Conservation (phyloP, 768 basidiomycete species). For the Boletellus sp. region DNA sequence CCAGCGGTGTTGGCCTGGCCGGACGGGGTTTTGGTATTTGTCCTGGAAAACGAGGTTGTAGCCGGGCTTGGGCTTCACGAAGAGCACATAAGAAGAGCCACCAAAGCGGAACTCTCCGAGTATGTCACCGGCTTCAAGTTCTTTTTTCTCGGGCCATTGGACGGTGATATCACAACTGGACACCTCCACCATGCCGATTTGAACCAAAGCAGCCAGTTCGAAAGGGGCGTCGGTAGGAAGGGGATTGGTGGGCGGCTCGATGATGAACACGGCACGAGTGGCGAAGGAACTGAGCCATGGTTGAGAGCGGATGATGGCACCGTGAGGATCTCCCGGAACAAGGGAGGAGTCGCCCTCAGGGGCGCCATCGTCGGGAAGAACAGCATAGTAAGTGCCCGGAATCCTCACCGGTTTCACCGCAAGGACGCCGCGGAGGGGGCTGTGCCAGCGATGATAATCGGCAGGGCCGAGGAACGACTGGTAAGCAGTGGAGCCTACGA, state of each 20-base stretch:
- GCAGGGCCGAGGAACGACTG: slow-evolving; percentile 54
- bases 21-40: too few relatives aligned
- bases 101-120: slow-evolving; percentile 64
- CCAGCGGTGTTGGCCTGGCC: slow-evolving; percentile 2
- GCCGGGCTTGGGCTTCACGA: slow-evolving; percentile 27
- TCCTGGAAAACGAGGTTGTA: background rate
- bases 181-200: slow-evolving; percentile 61
- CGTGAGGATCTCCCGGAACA: slow-evolving; percentile 10
- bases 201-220: slow-evolving; percentile 52
- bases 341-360: background rate
- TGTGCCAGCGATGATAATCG: slow-evolving; percentile 61
- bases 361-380: slow-evolving; percentile 10
- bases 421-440: slow-evolving; percentile 45
- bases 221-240: slow-evolving; percentile 30
- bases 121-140: slow-evolving; percentile 48
- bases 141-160: slow-evolving; percentile 38
- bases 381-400: slow-evolving; percentile 11
- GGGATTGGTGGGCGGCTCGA: slow-evolving; percentile 42
- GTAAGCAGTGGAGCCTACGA: slow-evolving; percentile 47
- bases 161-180: slow-evolving; percentile 54
- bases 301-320: slow-evolving; percentile 30
- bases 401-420: slow-evolving; percentile 30
- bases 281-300: slow-evolving; percentile 44
- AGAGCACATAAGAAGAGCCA: slow-evolving; percentile 45
- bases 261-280: slow-evolving; percentile 51